Conservation (phyloP, 768 basidiomycete genomes). For the Auricularia auricula-judae region DNA sequence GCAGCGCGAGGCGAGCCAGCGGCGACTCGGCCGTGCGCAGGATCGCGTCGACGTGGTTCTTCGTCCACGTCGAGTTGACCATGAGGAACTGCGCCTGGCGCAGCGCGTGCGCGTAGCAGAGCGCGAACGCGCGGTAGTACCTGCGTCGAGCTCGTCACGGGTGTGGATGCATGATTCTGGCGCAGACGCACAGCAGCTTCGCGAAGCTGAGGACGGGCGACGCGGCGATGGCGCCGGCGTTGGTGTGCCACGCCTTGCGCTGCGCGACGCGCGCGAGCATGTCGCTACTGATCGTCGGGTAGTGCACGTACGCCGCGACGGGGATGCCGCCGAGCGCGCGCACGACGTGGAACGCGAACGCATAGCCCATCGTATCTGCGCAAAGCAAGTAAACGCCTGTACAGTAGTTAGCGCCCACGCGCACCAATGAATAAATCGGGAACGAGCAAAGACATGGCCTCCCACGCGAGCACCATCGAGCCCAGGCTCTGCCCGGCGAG, state of each 20-base stretch:
- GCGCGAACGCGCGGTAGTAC: conserved; percentile 85
- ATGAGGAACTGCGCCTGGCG: conserved; percentile 65
- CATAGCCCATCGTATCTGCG: conserved; percentile 95
- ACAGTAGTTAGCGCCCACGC: conserved; percentile 11
- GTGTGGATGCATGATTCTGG: too few relatives aligned
- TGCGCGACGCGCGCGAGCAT: conserved; percentile 77
- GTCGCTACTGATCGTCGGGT: conserved; percentile 89
- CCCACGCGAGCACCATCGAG: conserved; percentile 71
- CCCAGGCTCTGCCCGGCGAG: conserved; percentile 86
- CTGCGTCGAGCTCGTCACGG: too few relatives aligned
- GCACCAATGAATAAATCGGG: conserved; percentile 88
- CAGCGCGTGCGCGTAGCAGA: conserved; percentile 67
- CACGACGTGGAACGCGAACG: conserved; percentile 82
- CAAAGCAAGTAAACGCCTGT: background rate
- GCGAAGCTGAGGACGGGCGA: conserved; percentile 41
- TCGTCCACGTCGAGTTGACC: conserved; percentile 96
- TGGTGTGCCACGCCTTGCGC: conserved; percentile 51
- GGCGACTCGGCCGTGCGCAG: conserved; percentile 43
- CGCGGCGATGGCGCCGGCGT: conserved; percentile 43
- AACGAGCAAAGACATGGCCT: conserved; percentile 67
- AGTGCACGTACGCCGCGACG: conserved; percentile 88
- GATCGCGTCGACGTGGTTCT: conserved; percentile 68
- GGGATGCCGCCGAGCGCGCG: conserved; percentile 51
- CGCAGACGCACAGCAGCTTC: conserved; percentile 61
- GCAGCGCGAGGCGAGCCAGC: conserved; percentile 33